These are phyloP conservation scores for Termitomyces sp. DNA, from an alignment of 768 basidiomycete genomes.

Conservation along the genomic window DNA sequence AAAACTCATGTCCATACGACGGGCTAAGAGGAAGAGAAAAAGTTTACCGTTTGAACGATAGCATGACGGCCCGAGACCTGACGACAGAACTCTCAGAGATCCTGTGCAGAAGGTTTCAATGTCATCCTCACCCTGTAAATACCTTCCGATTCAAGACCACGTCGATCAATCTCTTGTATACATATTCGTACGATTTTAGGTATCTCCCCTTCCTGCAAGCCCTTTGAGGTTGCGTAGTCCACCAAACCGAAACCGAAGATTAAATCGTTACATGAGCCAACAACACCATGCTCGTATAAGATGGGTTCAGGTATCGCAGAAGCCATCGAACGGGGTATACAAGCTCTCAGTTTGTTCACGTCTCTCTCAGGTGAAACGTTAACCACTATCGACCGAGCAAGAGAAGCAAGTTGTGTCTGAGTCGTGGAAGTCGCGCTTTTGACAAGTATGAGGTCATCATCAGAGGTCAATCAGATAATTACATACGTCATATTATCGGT, in stretches of 20 bases:
- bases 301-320: conserved; percentile 65
- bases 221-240: conserved; percentile 83
- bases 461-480: not conserved
- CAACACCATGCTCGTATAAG: conserved; percentile 70
- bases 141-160: conserved; percentile 74
- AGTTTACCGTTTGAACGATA: conserved; percentile 68
- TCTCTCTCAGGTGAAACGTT: conserved; percentile 71
- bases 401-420: conserved; percentile 65
- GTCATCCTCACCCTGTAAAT: conserved; percentile 60
- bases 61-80: conserved; percentile 86
- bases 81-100: not conserved
- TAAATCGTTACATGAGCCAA: conserved; percentile 83
- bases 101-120: not conserved
- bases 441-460: not conserved
- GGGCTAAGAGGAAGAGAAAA: not conserved
- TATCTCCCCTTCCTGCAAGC: conserved; percentile 62
- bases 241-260: conserved; percentile 86
- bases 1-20: not conserved
- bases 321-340: conserved; percentile 57
- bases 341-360: conserved; percentile 44
- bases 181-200: conserved; percentile 81
- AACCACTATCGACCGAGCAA: conserved; percentile 54
- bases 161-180: conserved; percentile 74
- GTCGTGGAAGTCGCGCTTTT: conserved; percentile 74
- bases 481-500: conserved; percentile 74